A percentile compares a stretch with the other conserved stretches of the same genome.
Evolutionary conservation across 2,329 filamentous ascomycete species (phyloP).

Genomic region (Pochonia chlamydosporia): DNA sequence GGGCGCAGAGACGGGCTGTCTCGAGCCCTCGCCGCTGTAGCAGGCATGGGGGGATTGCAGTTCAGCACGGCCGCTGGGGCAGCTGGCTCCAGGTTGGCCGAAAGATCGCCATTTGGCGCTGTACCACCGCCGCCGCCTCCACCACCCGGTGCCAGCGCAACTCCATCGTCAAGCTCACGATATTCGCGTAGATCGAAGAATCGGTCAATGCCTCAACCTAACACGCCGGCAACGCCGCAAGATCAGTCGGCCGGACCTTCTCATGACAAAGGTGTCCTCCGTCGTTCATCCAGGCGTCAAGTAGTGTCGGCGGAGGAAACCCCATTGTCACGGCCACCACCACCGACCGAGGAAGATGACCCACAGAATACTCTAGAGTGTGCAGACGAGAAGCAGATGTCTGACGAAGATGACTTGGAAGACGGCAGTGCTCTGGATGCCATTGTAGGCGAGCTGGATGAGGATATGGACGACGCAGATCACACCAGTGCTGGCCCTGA

Average conservation of each 20-base stretch:
- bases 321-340: slow-evolving; percentile 42
- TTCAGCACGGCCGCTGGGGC: slow-evolving; percentile 39
- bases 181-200: slow-evolving; percentile 39
- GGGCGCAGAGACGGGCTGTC: slow-evolving; percentile 60
- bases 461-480: slow-evolving; percentile 70
- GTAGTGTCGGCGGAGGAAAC: slow-evolving; percentile 46
- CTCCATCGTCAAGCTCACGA: slow-evolving; percentile 39
- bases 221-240: slow-evolving; percentile 32
- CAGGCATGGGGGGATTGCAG: slow-evolving; percentile 62
- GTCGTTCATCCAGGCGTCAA: slow-evolving; percentile 59
- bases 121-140: slow-evolving; percentile 23
- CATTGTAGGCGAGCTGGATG: slow-evolving; percentile 85
- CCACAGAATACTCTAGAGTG: slow-evolving; percentile 76
- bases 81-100: slow-evolving; percentile 39
- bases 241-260: slow-evolving; percentile 42
- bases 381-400: slow-evolving; percentile 82
- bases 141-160: slow-evolving; percentile 21
- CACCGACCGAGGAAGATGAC: slow-evolving; percentile 54
- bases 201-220: slow-evolving; percentile 35
- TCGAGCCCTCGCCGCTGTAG: slow-evolving; percentile 68
- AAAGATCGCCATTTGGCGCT: slow-evolving; percentile 35
- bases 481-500: slow-evolving; percentile 52
- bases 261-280: slow-evolving; percentile 52
- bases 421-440: slow-evolving; percentile 69
- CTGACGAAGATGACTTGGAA: slow-evolving; percentile 62